Conservation (phyloP, 805 yeast genomes). For the Wickerhamiella vanderwaltii region DNA sequence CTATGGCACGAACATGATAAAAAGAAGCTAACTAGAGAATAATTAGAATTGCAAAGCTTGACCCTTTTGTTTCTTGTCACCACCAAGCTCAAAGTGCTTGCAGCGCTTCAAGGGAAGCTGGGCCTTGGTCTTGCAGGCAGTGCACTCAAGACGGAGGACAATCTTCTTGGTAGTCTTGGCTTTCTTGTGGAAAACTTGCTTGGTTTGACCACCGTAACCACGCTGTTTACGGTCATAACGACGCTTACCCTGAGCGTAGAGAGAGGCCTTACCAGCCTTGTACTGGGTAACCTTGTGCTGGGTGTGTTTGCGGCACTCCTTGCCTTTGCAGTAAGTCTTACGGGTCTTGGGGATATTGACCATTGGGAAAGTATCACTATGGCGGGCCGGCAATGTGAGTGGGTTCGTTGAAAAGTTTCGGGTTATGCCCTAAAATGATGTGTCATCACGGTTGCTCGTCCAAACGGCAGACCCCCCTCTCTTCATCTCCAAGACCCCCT, state of each 20-base stretch:
- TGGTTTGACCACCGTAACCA: slow-evolving; percentile 99
- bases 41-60: slow-evolving; percentile 97
- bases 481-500: no score
- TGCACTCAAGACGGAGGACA: slow-evolving; percentile 98
- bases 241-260: slow-evolving; percentile 99
- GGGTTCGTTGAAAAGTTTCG: slow-evolving; percentile 7
- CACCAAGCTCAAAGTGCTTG: slow-evolving; percentile 99
- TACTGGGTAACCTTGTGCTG: slow-evolving; percentile 99
- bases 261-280: slow-evolving; percentile 99
- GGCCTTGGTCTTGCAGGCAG: slow-evolving; percentile 95
- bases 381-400: slow-evolving; percentile 9
- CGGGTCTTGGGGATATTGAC: slow-evolving; percentile 99
- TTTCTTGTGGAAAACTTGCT: slow-evolving; percentile 99
- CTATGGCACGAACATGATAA: no score
- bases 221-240: slow-evolving; percentile 99
- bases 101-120: slow-evolving; percentile 98
- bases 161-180: slow-evolving; percentile 99
- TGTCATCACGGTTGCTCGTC: no score
- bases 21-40: no score
- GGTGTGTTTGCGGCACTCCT: slow-evolving; percentile 98
- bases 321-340: slow-evolving; percentile 99
- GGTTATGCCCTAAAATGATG: neutral
- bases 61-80: slow-evolving; percentile 99
- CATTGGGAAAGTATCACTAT: slow-evolving; percentile 26
- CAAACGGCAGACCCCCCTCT: no score